Base-by-base conservation (phyloP, 495 filamentous ascomycete genomes). In the Neurospora sp. region DNA sequence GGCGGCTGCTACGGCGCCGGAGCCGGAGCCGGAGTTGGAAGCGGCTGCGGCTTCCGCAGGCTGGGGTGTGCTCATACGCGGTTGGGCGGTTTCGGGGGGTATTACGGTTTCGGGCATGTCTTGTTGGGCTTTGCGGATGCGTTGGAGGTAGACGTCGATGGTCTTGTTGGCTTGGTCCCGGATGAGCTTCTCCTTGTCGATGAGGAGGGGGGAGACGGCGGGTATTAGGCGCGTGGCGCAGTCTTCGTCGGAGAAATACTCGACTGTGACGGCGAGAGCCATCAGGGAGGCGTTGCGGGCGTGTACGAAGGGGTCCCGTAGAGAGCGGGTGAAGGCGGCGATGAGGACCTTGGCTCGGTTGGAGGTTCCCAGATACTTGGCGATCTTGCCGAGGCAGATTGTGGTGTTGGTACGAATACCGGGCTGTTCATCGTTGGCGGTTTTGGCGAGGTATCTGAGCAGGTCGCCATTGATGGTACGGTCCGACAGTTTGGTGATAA, bases 351-450 rank as follows among this genome's bases (percentile, higher is more conserved):
- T 99, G 69, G 91, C 87, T 72, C 95, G 87, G 10, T 91, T 93
- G 81, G 89, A 89, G 27, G 88, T 83, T 3, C 94, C 92, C 18
- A 99, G 84, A 76, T 97, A 92, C 76, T 93, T 95, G 3, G 96
- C 94, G 75, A 99, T 97, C 76, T 96, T 97, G 16, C 96, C 96
- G 11, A 99, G 83, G 79, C 96, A 98, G 39, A 99, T 98, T 1
- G 96, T 98, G 0, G 96, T 99, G 79, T 99, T 99, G 8, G 96
- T 99, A 74, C 96, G 89, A 71, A 99, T 99, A 8, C 96, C 96
- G 20, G 96, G 95, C 77, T 99, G 95, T 78, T 98, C 95, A 75
- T 99, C 96, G 77, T 98, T 98, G 44, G 96, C 93, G 8, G 95
- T 98, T 78, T 97, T 97, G 71, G 96, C 96, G 31, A 99, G 86